A percentile compares a stretch with the other conserved stretches of the same genome.
Evolutionary conservation across 345 rosid species (phyloP).

Genomic region (Odontarrhena argentea): DNA sequence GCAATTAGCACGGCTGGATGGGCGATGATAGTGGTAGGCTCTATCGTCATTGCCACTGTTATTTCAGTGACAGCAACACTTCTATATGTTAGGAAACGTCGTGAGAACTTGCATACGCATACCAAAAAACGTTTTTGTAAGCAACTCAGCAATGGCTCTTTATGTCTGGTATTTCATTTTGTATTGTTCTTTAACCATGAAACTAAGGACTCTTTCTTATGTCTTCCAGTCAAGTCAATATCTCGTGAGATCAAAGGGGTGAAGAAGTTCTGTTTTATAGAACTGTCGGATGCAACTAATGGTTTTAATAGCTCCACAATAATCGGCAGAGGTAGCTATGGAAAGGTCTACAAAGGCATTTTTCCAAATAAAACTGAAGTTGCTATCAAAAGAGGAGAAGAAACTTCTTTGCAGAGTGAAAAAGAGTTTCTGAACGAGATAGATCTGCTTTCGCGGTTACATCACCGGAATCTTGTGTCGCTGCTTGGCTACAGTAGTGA

Average conservation of each 20-base stretch:
- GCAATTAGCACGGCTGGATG: conserved; percentile 47
- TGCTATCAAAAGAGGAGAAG: conserved; percentile 84
- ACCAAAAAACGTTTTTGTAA: conserved; percentile 66
- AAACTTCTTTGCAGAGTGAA: conserved; percentile 80
- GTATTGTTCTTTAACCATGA: conserved; percentile 1
- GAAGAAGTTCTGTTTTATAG: conserved; percentile 65
- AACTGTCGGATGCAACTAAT: conserved; percentile 67
- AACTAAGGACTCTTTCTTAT: conserved; percentile 46
- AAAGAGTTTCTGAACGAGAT: conserved; percentile 87
- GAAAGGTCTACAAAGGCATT: conserved; percentile 78
- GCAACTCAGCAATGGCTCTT: conserved; percentile 31
- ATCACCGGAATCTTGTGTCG: conserved; percentile 82
- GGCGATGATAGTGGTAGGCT: conserved; percentile 55
- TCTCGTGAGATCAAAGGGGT: conserved; percentile 51
- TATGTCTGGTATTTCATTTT: neutral
- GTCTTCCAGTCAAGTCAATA: conserved; percentile 38
- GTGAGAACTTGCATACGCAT: conserved; percentile 33
- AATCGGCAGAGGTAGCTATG: conserved; percentile 87
- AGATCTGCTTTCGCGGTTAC: conserved; percentile 71
- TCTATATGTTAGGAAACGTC: conserved; percentile 47
- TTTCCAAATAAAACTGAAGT: conserved; percentile 54
- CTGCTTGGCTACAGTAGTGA: conserved; percentile 83
- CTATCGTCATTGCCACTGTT: conserved; percentile 48
- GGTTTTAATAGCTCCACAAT: conserved; percentile 61
- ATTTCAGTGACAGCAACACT: conserved; percentile 47